phyloP scores from a whole-genome alignment of 2,329 filamentous ascomycete species.

The Fonsecaea multimorphosa region DNA sequence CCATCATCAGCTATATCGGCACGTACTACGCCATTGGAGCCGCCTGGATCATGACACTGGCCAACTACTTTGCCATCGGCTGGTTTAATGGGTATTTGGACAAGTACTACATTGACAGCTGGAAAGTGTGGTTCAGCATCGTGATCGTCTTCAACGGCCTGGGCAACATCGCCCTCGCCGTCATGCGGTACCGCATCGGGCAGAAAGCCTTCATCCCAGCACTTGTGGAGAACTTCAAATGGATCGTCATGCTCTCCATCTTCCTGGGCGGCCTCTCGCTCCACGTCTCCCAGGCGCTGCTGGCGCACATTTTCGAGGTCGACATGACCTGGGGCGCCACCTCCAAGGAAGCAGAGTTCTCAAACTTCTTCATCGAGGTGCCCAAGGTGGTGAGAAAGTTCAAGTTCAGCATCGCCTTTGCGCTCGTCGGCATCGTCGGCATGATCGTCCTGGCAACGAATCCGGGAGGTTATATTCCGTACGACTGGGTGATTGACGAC shows the following conservation, averaged over 20 bases:
- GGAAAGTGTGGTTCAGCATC: constrained; percentile 67
- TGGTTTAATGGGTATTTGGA: constrained; percentile 72
- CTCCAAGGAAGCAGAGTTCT: constrained; percentile 72
- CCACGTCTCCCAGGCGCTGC: constrained; percentile 78
- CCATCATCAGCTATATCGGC: constrained; percentile 72
- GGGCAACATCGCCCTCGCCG: constrained; percentile 66
- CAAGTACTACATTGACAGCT: constrained; percentile 71
- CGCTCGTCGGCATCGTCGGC: constrained; percentile 52
- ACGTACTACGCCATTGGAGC: constrained; percentile 76
- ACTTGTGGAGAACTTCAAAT: constrained; percentile 65
- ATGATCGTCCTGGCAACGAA: constrained; percentile 58
- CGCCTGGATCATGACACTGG: constrained; percentile 67
- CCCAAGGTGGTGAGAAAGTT: constrained; percentile 79
- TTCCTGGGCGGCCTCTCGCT: constrained; percentile 83
- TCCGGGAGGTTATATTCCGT: constrained; percentile 47
- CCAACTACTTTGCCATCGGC: constrained; percentile 74
- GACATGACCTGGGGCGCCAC: constrained; percentile 85
- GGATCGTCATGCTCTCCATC: constrained; percentile 69
- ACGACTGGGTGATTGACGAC: constrained; percentile 62
- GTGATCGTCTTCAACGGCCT: constrained; percentile 69
- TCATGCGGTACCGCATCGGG: constrained; percentile 67
- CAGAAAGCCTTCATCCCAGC: constrained; percentile 59
- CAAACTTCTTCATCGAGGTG: constrained; percentile 84
- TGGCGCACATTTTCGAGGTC: constrained; percentile 84
- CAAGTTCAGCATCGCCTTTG: constrained; percentile 62